Base-by-base conservation (phyloP, 2,329 filamentous ascomycete species). In the Fusarium papillatum region DNA sequence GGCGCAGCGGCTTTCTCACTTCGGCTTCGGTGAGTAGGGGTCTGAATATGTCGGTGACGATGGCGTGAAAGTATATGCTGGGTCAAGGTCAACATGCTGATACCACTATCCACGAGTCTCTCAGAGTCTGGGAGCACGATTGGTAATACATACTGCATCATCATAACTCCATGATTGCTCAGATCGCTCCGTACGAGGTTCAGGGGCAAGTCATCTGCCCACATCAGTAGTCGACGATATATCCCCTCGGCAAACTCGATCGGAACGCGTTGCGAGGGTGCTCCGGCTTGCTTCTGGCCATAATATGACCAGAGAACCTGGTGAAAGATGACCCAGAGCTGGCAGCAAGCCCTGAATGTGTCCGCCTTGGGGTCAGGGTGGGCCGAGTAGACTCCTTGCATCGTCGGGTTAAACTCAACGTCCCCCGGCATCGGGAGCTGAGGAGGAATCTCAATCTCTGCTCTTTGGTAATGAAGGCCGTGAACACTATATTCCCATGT, bases 111-210 rank as follows among this genome's bases (percentile, higher is more conserved):
- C 19, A 19, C 4, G 10, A n/a, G 48, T 19, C 24, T 34, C 34
- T 63, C 2, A 2, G 6, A 29, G 5, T 19, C 13, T 17, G 16
- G 29, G 19, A 19, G 26, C 10, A n/a, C 4, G 16, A 8, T 16
- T 26, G 10, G 8, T 2, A 16, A 48, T 10, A 73, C 70, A 53
- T 34, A 78, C 71, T 73, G 72, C 39, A 76, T 57, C 36, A 76
- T 66, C 38, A 69, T 36, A 22, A 67, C 31, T 14, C 29, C 83
- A 81, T 10, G 82, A 80, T 41, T 84, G 81, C 66, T 65, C 7
- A 19, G 7, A 24, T 69, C 38, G 8, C 3, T 64, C 1, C 60
- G 66, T 9, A 69, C 66, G 16, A 69, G 22, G 19, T 17, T 5
- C 5, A 69, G 13, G 4, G 66, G 50, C n/a, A 69, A 22, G 11